Evolutionary conservation across 1,284 basidiomycete species (phyloP), one percentile per base, ranked within the genome.

Genomic region (Tetrapyrgos nigripes): DNA sequence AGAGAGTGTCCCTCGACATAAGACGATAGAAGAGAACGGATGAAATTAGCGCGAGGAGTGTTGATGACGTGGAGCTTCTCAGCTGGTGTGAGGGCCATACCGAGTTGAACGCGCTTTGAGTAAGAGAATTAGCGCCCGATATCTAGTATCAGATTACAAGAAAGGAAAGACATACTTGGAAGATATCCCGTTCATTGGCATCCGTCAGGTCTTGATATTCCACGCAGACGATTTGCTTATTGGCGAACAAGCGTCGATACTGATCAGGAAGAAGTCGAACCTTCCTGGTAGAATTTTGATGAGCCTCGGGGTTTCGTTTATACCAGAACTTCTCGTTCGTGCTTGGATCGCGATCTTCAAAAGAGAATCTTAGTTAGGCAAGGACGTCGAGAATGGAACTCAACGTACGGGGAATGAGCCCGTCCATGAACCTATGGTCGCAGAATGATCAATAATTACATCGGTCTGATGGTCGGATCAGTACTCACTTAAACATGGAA

Each of bases 31-130:
- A 90, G 62, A 11, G 76, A 72, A 29, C 87, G 83, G 27, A 89
- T 72, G 62, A 90, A 85, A 1, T 70, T 56, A 1, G 84, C 75
- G 54, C 84, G 82, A 0, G 80, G 78, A 1, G 82, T 82, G 52
- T 73, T 81, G 62, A 83, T 76, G 1, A 89, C 88, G 64, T 88
- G 86, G 9, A 92, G 77, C 70, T 87, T 90, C 69, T 91, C 88
- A 53, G 89, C 86, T 8, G 88, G 85, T 0, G 88, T 91, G 21
- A 92, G 77, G 0, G 90, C 88, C 81, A 92, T 87, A 2, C 90
- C 89, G 2, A 91, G 76, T 72, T 92, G 90, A 3, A 92, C 90
- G 47, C 90, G 81, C 87, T 89, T 62, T 4, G 17, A 33, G 51
- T 6, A 10, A 26, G 17, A 46, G 17, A 29, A 35, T 63, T 9